Base-by-base conservation (phyloP, 768 basidiomycete genomes). In the Serpula lacrymans region DNA sequence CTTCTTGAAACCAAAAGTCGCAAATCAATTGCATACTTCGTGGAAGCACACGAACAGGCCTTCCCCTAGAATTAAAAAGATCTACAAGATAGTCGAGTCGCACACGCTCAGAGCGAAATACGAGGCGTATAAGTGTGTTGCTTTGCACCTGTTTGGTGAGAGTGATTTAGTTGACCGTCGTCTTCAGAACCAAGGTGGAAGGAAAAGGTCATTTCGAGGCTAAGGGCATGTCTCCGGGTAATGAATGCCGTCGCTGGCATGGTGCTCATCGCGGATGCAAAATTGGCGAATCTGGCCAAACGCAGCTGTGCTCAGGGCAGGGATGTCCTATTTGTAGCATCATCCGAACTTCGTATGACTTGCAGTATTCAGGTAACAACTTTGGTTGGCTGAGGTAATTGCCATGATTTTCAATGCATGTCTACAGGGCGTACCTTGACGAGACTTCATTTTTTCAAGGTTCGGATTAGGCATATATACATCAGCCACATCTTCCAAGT, bases 181-280 rank as follows among this genome's bases (percentile, higher is more conserved):
- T n/a, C n/a, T n/a, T n/a, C 42, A 84, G 82, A 33, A 51, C 71
- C 16, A 63, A 62, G 8, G 79, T 84, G 4, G 84, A 86, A 55
- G 49, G 63, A 27, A 71, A 74, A 32, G 82, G 83, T 1, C 73
- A 81, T 22, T 85, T 84, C 45, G 67, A 55, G 3, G 50, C 67
- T 25, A 47, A 68, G 3, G 79, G 79, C 24, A 67, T 77, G 32
- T 76, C 79, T 4, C 59, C 75, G 21, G 84, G 84, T 21, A 85
- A 85, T 47, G 82, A 84, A 57, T 82, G 82, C 48, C 77, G 83
- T 22, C 75, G 84, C 17, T 86, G 82, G 82, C 84, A 86, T 54
- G 84, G 84, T 16, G 86, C 84, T 7, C 71, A 71, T 24, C 68
- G 84, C 13, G 70, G 75, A 35, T 86, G 84, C 58, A 75, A 70